Evolutionary conservation across 2,329 filamentous ascomycete genomes (phyloP).

Genomic region (Macrophomina tecta): DNA sequence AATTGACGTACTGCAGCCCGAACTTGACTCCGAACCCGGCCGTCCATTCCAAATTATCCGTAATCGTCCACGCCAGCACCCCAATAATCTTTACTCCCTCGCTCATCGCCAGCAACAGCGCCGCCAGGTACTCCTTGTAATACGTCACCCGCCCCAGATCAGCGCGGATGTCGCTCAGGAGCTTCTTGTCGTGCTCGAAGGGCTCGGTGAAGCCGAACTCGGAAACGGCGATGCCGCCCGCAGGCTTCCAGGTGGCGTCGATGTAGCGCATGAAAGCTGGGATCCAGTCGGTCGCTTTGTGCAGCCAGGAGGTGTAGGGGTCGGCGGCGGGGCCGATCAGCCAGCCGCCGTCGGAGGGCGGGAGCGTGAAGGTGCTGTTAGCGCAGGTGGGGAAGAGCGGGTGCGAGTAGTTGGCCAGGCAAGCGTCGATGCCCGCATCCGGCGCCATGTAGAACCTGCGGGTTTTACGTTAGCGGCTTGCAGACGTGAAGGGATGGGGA

Average conservation of each 20-base stretch:
- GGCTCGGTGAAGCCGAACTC: constrained; percentile 49
- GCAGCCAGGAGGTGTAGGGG: constrained; percentile 42
- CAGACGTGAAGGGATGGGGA: neutral
- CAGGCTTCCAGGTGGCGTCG: constrained; percentile 40
- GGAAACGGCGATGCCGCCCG: constrained; percentile 40
- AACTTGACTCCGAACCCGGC: constrained; percentile 42
- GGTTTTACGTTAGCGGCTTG: too few relatives aligned
- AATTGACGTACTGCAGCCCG: constrained; percentile 45
- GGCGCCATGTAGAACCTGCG: constrained; percentile 41
- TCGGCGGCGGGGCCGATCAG: constrained; percentile 41
- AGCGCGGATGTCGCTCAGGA: constrained; percentile 38
- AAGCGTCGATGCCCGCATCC: constrained; percentile 45
- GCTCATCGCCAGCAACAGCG: constrained; percentile 40
- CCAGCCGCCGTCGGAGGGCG: constrained; percentile 37
- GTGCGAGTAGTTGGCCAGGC: constrained; percentile 41
- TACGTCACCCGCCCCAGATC: constrained; percentile 41
- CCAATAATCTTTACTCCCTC: constrained; percentile 47
- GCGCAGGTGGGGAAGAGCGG: constrained; percentile 43
- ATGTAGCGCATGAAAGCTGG: constrained; percentile 43
- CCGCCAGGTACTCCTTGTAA: constrained; percentile 43
- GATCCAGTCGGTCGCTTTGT: constrained; percentile 44
- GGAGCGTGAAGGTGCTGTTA: constrained; percentile 42
- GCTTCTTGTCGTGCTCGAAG: constrained; percentile 40
- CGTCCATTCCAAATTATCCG: constrained; percentile 48
- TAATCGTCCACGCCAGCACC: constrained; percentile 44